These are phyloP conservation scores for Rhodotorula sp. DNA, from an alignment of 1,284 basidiomycete genomes.

Conservation along the genomic window DNA sequence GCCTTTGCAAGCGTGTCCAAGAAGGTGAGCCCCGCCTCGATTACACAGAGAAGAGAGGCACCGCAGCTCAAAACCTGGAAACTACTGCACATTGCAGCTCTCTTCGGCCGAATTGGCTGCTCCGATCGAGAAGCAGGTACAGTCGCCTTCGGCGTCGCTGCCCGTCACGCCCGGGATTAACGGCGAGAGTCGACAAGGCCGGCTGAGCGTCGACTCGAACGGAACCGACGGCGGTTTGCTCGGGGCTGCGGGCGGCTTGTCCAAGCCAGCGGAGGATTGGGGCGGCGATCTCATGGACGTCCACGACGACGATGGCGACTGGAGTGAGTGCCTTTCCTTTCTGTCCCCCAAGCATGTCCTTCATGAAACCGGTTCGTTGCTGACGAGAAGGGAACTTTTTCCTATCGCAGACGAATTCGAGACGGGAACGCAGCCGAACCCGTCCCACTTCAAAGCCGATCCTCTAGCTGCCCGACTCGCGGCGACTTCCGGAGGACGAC, in stretches of 20 bases:
- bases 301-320: slow-evolving; percentile 84
- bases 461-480: slow-evolving; percentile 33
- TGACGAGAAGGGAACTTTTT: too few species aligned
- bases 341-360: neutral
- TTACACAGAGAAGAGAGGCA: too few species aligned
- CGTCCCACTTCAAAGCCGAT: slow-evolving; percentile 14
- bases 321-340: slow-evolving; percentile 71
- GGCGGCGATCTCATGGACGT: slow-evolving; percentile 80
- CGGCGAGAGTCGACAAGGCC: slow-evolving; percentile 1
- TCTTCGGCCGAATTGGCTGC: slow-evolving; percentile 44
- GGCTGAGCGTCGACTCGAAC: neutral
- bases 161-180: neutral
- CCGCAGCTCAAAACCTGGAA: neutral
- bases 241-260: neutral
- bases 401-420: slow-evolving; percentile 40
- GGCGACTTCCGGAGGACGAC: neutral
- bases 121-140: slow-evolving; percentile 47
- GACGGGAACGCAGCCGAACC: slow-evolving; percentile 23
- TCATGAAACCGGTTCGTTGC: neutral
- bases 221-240: neutral
- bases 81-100: slow-evolving; percentile 64
- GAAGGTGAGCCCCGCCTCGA: slow-evolving; percentile 55
- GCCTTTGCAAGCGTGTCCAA: slow-evolving; percentile 82
- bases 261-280: slow-evolving; percentile 51
- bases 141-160: slow-evolving; percentile 8